These are phyloP conservation scores for Ceratocystis albifundus DNA, from an alignment of 2,329 filamentous ascomycete genomes.

Conservation along the genomic window DNA sequence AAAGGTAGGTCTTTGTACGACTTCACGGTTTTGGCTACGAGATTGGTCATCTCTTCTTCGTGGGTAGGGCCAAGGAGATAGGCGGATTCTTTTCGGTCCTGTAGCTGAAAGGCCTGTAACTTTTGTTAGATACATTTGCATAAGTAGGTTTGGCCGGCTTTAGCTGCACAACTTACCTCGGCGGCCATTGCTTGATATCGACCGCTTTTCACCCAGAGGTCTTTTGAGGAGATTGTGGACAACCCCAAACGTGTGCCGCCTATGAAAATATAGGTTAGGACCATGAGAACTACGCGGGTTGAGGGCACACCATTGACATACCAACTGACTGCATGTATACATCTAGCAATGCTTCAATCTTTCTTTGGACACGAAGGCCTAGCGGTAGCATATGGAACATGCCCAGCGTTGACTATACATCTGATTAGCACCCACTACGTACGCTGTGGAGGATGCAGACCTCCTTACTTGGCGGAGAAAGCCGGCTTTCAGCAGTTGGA, in stretches of 20 bases:
- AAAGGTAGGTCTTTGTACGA: constrained; percentile 82
- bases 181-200: constrained; percentile 58
- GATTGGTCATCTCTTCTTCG: constrained; percentile 84
- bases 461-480: constrained; percentile 56
- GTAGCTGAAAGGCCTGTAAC: constrained; percentile 60
- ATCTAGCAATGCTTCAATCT: constrained; percentile 75
- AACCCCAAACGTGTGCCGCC: constrained; percentile 72
- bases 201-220: constrained; percentile 73
- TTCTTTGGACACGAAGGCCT: constrained; percentile 75
- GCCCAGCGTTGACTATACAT: constrained; percentile 61
- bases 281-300: neutral
- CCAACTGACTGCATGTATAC: constrained; percentile 73
- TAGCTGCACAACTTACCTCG: constrained; percentile 44
- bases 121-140: neutral
- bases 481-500: constrained; percentile 46
- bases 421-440: constrained; percentile 6
- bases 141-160: neutral
- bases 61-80: constrained; percentile 85
- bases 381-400: constrained; percentile 87
- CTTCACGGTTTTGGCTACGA: constrained; percentile 60
- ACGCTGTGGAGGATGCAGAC: constrained; percentile 4
- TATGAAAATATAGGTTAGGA: constrained; percentile 27
- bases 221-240: constrained; percentile 74
- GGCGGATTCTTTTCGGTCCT: constrained; percentile 62
- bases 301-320: constrained; percentile 27